Conservation (phyloP, 2,329 filamentous ascomycete species). For the Phyllosticta citriasiana region DNA sequence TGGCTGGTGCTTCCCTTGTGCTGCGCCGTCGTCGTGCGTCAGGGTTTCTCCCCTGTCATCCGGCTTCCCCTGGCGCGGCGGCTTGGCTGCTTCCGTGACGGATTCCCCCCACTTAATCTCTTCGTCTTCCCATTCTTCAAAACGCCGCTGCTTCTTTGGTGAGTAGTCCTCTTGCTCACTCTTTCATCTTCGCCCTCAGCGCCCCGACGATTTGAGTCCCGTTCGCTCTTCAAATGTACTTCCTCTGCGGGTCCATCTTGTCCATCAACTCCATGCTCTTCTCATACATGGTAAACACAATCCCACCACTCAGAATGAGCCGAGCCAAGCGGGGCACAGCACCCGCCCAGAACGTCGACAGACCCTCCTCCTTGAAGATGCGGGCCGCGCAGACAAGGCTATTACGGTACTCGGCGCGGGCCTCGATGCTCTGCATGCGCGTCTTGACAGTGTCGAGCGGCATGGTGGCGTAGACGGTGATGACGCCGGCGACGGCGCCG, state of each 20-base stretch:
- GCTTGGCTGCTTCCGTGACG: too few species aligned
- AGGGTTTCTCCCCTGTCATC: too few species aligned
- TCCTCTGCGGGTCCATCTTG: slow-evolving; percentile 67
- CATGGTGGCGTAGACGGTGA: slow-evolving; percentile 68
- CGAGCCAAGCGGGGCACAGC: slow-evolving; percentile 76
- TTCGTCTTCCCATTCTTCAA: too few species aligned
- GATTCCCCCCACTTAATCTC: too few species aligned
- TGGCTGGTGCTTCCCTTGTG: too few species aligned
- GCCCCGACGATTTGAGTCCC: too few species aligned
- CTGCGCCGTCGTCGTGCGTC: too few species aligned
- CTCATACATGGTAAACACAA: slow-evolving; percentile 81
- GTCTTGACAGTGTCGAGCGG: slow-evolving; percentile 93
- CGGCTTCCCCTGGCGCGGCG: too few species aligned
- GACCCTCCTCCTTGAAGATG: slow-evolving; percentile 81
- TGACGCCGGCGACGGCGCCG: slow-evolving; percentile 76
- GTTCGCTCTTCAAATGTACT: slow-evolving; percentile 31
- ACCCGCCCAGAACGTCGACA: slow-evolving; percentile 89
- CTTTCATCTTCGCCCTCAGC: too few species aligned
- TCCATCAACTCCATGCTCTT: slow-evolving; percentile 89
- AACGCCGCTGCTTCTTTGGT: too few species aligned
- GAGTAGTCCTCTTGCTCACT: too few species aligned
- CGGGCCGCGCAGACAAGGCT: slow-evolving; percentile 70
- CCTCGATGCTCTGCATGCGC: slow-evolving; percentile 92
- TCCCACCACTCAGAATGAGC: slow-evolving; percentile 83
- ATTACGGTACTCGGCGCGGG: slow-evolving; percentile 71